These are phyloP conservation scores for Cyclostephanos tholiformis DNA, from an alignment of 108 stramenopile species.

Conservation along the genomic window DNA sequence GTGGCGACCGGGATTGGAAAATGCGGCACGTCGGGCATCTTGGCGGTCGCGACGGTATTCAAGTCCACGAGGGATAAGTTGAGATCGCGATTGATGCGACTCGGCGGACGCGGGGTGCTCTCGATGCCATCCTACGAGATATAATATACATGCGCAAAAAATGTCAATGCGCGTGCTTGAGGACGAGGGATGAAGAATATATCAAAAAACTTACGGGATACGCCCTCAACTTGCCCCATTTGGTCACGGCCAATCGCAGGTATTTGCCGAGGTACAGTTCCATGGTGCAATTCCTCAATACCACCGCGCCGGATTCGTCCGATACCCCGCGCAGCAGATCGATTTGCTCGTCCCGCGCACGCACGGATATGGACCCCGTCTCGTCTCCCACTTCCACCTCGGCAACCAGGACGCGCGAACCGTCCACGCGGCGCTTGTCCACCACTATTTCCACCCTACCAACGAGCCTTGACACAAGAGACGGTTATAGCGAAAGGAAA, in stretches of 20 bases:
- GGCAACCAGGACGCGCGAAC: constrained; percentile 75
- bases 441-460: constrained; percentile 81
- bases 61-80: constrained; percentile 78
- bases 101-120: constrained; percentile 80
- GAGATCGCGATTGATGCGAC: constrained; percentile 63
- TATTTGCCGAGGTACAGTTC: constrained; percentile 78
- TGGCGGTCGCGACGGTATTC: constrained; percentile 59
- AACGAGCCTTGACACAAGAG: constrained; percentile 58
- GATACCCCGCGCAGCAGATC: constrained; percentile 69
- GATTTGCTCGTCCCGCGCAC: constrained; percentile 86
- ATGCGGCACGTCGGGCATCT: constrained; percentile 32
- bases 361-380: constrained; percentile 73
- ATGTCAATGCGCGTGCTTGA: not conserved
- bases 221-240: constrained; percentile 82
- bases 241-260: constrained; percentile 82
- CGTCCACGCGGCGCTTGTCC: constrained; percentile 80
- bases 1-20: constrained; percentile 16
- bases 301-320: constrained; percentile 62
- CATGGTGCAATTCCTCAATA: constrained; percentile 80
- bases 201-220: constrained; percentile 61
- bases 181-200: too few relatives aligned
- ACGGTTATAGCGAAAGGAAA: too few relatives aligned
- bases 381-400: constrained; percentile 87
- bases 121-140: constrained; percentile 67
- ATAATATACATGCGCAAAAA: too few relatives aligned